A percentile compares a stretch with the other conserved stretches of the same genome.
phyloP scores from a whole-genome alignment of 164 flowering plant genomes.

The Aristolochia fimbriata region DNA sequence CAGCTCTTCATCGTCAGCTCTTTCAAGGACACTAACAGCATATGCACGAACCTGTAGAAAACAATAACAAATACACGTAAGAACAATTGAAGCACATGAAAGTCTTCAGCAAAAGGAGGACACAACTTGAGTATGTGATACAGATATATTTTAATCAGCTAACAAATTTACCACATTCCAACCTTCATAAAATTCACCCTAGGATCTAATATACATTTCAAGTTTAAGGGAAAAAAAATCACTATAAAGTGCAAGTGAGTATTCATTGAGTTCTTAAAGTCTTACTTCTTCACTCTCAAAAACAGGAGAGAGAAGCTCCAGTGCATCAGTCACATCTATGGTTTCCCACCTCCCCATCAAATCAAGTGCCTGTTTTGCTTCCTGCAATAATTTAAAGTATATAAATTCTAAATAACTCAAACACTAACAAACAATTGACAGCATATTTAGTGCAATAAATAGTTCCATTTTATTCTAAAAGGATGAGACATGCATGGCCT shows the following conservation, averaged over 20 bases:
- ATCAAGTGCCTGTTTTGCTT: slow-evolving; percentile 94
- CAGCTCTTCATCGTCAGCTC: slow-evolving; percentile 99
- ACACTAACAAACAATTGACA: too few relatives aligned
- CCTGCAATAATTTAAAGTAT: slow-evolving; percentile 34
- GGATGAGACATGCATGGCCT: too few relatives aligned
- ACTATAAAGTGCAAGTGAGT: not conserved
- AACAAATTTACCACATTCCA: too few relatives aligned
- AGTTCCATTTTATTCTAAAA: too few relatives aligned
- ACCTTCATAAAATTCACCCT: too few relatives aligned
- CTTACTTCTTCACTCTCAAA: slow-evolving; percentile 98
- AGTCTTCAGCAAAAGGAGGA: not conserved
- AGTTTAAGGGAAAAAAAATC: not conserved
- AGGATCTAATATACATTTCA: too few relatives aligned
- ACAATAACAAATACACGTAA: not conserved
- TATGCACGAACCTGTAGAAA: slow-evolving; percentile 86
- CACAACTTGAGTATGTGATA: too few relatives aligned
- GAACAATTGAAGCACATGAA: not conserved
- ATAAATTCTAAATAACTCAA: too few relatives aligned
- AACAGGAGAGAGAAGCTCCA: slow-evolving; percentile 96
- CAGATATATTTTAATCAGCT: too few relatives aligned
- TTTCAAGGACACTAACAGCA: slow-evolving; percentile 98
- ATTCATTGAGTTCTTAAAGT: not conserved
- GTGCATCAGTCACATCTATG: slow-evolving; percentile 93
- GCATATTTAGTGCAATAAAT: too few relatives aligned
- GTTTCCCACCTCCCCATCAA: slow-evolving; percentile 88